These are phyloP conservation scores for Poterioochromonas sp. DNA, from an alignment of 352 stramenopile genomes.

Conservation along the genomic window DNA sequence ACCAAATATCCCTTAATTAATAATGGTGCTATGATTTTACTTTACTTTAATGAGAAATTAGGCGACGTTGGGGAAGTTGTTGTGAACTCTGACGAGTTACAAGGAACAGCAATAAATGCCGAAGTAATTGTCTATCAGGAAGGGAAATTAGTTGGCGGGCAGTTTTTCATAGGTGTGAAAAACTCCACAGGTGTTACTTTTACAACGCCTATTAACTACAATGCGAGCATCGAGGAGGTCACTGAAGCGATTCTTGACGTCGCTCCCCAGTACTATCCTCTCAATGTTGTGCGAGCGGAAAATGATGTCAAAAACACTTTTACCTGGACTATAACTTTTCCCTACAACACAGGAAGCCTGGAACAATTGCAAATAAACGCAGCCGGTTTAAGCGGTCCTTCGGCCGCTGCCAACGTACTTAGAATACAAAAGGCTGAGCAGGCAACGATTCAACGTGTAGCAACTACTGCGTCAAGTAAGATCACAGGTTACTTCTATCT, in stretches of 20 bases:
- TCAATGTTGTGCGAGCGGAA: not conserved
- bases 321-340: conserved; percentile 30
- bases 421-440: not conserved
- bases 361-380: conserved; percentile 3
- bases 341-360: not conserved
- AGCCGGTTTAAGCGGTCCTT: not conserved
- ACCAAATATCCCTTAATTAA: conserved; percentile 17
- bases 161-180: not conserved
- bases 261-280: not conserved
- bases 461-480: conserved; percentile 8
- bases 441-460: conserved; percentile 18
- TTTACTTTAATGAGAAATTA: not conserved
- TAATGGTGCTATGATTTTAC: conserved; percentile 24
- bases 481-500: conserved; percentile 27
- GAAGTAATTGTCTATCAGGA: conserved; percentile 21
- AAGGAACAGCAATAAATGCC: not conserved
- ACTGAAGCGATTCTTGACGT: not conserved
- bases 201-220: not conserved
- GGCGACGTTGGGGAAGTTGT: not conserved
- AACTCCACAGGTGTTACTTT: not conserved
- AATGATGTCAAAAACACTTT: conserved; percentile 1
- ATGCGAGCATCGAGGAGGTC: conserved; percentile 12
- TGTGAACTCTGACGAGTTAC: not conserved
- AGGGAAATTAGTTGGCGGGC: conserved; percentile 2
- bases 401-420: not conserved